Evolutionary conservation across 1,284 basidiomycete genomes (phyloP).

Genomic region (Rhodotorula sp.): DNA sequence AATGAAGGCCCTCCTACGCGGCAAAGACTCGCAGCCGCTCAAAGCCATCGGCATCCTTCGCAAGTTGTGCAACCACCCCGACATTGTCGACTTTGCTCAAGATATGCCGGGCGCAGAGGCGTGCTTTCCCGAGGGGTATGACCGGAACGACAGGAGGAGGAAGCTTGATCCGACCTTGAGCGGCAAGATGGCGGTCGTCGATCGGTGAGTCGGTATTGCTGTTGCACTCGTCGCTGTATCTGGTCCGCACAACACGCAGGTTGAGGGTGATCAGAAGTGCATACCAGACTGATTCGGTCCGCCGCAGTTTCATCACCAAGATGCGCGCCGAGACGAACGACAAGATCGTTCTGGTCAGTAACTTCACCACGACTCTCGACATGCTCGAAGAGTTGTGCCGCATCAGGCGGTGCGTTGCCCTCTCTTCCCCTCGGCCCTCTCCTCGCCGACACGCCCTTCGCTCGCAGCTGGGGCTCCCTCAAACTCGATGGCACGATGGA

Average conservation of each 20-base stretch:
- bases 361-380: conserved; percentile 97
- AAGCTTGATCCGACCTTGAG: conserved; percentile 55
- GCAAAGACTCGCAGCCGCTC: conserved; percentile 88
- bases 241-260: no score
- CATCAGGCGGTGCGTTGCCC: conserved; percentile 61
- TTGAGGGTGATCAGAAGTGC: no score
- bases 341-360: conserved; percentile 98
- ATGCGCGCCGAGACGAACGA: conserved; percentile 79
- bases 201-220: conserved; percentile 60
- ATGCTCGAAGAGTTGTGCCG: conserved; percentile 84
- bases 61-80: conserved; percentile 97
- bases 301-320: conserved; percentile 73
- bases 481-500: conserved; percentile 91
- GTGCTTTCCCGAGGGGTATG: conserved; percentile 79
- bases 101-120: conserved; percentile 83
- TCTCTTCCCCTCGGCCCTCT: background rate
- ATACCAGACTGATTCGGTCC: background rate
- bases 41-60: conserved; percentile 96
- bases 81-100: conserved; percentile 80
- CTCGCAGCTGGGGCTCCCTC: conserved; percentile 79
- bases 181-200: conserved; percentile 91
- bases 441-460: background rate
- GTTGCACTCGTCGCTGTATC: background rate
- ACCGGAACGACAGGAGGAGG: conserved; percentile 52
- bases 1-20: conserved; percentile 85